Percentiles rank a stretch among this genome's conserved stretches.
Evolutionary conservation across 331 rosid species (phyloP).

Genomic region (Malus hybrid): DNA sequence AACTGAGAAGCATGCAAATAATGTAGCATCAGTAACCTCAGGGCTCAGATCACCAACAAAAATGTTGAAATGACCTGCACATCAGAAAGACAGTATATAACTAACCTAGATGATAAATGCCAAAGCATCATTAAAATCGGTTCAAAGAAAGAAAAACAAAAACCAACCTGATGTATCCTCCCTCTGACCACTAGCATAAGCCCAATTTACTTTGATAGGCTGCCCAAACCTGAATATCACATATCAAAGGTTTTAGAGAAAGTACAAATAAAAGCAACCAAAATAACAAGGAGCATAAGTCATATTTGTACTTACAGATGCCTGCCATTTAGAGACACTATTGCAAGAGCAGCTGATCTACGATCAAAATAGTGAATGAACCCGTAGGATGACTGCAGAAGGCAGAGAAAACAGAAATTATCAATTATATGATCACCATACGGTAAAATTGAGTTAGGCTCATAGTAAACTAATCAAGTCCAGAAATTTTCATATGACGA

Average conservation of each 20-base stretch:
- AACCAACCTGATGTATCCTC: conserved; percentile 93
- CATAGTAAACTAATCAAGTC: not conserved
- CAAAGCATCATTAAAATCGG: not conserved
- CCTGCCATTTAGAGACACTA: conserved; percentile 89
- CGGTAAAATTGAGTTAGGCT: not conserved
- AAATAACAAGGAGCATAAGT: not conserved
- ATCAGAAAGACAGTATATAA: conserved; percentile 7
- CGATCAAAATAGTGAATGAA: conserved; percentile 94
- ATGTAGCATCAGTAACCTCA: conserved; percentile 94
- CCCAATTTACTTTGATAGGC: conserved; percentile 99
- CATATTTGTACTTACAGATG: conserved; percentile 61
- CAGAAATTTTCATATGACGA: not conserved
- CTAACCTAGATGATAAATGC: conserved; percentile 5
- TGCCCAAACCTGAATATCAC: conserved; percentile 77
- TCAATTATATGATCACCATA: not conserved
- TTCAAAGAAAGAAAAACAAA: not conserved
- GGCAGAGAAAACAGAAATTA: conserved; percentile 16
- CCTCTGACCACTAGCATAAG: conserved; percentile 97
- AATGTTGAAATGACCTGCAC: conserved; percentile 86
- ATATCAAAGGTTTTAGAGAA: conserved; percentile 13
- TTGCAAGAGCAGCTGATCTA: conserved; percentile 91
- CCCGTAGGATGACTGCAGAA: conserved; percentile 94
- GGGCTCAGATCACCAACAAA: conserved; percentile 99
- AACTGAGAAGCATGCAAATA: conserved; percentile 94
- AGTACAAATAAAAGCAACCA: conserved; percentile 6